Evolutionary conservation across 2,329 filamentous ascomycete genomes (phyloP).

Genomic region (Ophiocordyceps sinensis): DNA sequence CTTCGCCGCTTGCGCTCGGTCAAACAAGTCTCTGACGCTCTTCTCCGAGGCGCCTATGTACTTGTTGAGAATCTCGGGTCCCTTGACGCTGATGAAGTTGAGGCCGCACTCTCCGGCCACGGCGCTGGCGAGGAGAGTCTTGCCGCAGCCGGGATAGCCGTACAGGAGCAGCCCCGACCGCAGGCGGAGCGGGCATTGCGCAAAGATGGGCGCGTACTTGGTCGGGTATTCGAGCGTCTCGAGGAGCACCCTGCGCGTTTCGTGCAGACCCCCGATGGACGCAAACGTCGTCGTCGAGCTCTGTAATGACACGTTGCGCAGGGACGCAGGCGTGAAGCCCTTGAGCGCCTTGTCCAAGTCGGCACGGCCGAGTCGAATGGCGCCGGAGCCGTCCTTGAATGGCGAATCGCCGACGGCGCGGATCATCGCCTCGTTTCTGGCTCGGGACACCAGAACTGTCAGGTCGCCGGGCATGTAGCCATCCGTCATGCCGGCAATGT

Average conservation of each 20-base stretch:
- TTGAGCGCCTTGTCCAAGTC: constrained; percentile 80
- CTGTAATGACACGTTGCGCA: constrained; percentile 88
- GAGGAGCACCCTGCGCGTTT: constrained; percentile 79
- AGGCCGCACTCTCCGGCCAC: constrained; percentile 96
- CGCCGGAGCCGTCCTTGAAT: constrained; percentile 27
- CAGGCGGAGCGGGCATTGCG: constrained; percentile 84
- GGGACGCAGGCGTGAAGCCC: constrained; percentile 87
- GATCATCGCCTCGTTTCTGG: constrained; percentile 84
- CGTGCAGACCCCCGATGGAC: constrained; percentile 75
- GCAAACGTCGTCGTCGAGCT: constrained; percentile 86
- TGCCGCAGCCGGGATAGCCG: constrained; percentile 90
- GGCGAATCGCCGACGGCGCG: constrained; percentile 50
- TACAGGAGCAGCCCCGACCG: constrained; percentile 88
- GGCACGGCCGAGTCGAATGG: constrained; percentile 48
- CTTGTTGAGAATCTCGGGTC: constrained; percentile 96
- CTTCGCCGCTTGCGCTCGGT: constrained; percentile 75
- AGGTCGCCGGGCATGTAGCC: constrained; percentile 97
- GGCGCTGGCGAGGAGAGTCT: constrained; percentile 86
- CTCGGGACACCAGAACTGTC: constrained; percentile 69
- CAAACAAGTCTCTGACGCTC: constrained; percentile 87
- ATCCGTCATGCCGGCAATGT: constrained; percentile 85
- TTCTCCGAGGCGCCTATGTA: constrained; percentile 98
- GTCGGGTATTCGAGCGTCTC: constrained; percentile 96
- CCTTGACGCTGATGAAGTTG: constrained; percentile 98
- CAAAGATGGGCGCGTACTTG: constrained; percentile 95